These are phyloP conservation scores for Zancudomyces culisetae DNA, from an alignment of 371 early-diverging fungal species.

Conservation along the genomic window DNA sequence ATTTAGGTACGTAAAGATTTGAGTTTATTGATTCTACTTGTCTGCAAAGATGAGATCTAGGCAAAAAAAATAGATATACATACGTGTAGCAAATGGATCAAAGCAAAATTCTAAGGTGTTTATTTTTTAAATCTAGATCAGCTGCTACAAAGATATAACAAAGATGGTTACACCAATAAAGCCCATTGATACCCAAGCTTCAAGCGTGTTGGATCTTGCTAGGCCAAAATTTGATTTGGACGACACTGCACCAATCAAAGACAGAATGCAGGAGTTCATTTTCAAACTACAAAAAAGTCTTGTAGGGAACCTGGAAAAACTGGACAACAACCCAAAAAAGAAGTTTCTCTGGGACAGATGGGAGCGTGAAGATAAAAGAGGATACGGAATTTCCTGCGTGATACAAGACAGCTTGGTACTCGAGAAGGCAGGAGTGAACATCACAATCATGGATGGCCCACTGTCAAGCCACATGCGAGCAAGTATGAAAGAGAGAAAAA, in stretches of 20 bases:
- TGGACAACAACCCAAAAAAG: slow-evolving; percentile 34
- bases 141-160: too few species aligned
- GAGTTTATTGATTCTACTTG: too few species aligned
- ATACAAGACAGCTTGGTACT: slow-evolving; percentile 76
- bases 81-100: too few species aligned
- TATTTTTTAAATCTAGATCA: too few species aligned
- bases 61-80: too few species aligned
- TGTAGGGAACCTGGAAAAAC: slow-evolving; percentile 24
- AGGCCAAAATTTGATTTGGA: not conserved
- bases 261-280: slow-evolving; percentile 62
- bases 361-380: slow-evolving; percentile 53
- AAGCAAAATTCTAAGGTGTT: too few species aligned
- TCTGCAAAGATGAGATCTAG: too few species aligned
- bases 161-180: too few species aligned
- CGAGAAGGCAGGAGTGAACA: slow-evolving; percentile 88
- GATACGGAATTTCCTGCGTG: slow-evolving; percentile 82
- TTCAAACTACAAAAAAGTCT: slow-evolving; percentile 46
- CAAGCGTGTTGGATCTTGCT: not conserved
- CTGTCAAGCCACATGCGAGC: slow-evolving; percentile 22
- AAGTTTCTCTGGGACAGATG: slow-evolving; percentile 53
- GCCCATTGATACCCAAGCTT: too few species aligned
- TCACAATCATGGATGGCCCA: slow-evolving; percentile 57
- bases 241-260: slow-evolving; percentile 38
- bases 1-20: too few species aligned
- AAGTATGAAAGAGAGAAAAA: slow-evolving; percentile 42